Conservation (phyloP, 345 rosid species). For the Odontarrhena argentea region DNA sequence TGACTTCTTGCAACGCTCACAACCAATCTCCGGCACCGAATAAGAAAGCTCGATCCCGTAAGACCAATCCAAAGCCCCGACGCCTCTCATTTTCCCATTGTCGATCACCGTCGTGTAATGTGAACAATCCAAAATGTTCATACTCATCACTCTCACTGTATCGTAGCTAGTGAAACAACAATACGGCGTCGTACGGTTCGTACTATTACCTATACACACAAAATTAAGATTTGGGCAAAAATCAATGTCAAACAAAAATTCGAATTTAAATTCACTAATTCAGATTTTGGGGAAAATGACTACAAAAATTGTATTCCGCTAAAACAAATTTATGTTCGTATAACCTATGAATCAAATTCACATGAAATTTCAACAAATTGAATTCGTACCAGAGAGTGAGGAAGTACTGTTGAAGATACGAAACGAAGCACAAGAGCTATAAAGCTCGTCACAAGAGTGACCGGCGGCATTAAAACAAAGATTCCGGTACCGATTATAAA, state of each 20-base stretch:
- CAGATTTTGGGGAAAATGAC: not conserved
- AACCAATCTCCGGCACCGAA: constrained; percentile 69
- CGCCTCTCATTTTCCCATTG: constrained; percentile 52
- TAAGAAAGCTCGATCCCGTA: constrained; percentile 77
- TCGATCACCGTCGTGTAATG: constrained; percentile 68
- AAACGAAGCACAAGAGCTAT: constrained; percentile 69
- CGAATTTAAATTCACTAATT: not conserved
- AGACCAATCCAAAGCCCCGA: constrained; percentile 77
- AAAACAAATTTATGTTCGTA: too few relatives aligned
- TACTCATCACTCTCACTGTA: constrained; percentile 78
- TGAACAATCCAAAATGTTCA: constrained; percentile 87
- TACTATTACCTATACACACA: constrained; percentile 27
- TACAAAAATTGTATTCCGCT: not conserved
- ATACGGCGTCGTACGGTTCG: constrained; percentile 52
- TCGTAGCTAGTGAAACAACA: constrained; percentile 88
- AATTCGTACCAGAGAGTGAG: constrained; percentile 15
- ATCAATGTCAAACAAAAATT: not conserved
- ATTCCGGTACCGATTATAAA: constrained; percentile 71
- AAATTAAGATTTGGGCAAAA: not conserved
- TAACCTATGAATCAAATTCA: too few relatives aligned
- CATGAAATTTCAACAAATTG: not conserved
- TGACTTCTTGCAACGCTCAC: constrained; percentile 64
- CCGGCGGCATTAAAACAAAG: constrained; percentile 73
- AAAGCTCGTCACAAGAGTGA: constrained; percentile 89
- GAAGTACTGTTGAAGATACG: constrained; percentile 57